These are phyloP conservation scores for Aspergillus pseudotamarii DNA, from an alignment of 2,329 filamentous ascomycete genomes.

Conservation along the genomic window DNA sequence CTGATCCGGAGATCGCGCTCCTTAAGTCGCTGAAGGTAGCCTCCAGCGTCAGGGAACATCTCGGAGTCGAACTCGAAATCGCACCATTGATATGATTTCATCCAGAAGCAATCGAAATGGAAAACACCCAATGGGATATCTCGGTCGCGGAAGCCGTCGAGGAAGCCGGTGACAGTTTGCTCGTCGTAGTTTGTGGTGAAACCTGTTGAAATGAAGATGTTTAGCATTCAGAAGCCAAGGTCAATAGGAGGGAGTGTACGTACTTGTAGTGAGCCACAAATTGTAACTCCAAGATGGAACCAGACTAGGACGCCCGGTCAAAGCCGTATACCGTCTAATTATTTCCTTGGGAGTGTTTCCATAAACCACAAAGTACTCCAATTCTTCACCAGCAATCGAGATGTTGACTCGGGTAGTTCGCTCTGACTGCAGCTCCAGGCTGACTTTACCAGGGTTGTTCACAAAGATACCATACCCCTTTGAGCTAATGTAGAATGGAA, in stretches of 20 bases:
- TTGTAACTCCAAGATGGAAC: slow-evolving; percentile 76
- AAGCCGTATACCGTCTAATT: slow-evolving; percentile 64
- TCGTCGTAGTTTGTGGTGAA: slow-evolving; percentile 76
- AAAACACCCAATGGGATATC: slow-evolving; percentile 71
- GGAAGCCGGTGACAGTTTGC: slow-evolving; percentile 65
- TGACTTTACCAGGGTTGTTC: slow-evolving; percentile 69
- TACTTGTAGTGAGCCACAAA: slow-evolving; percentile 70
- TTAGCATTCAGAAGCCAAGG: not conserved
- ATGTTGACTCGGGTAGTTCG: slow-evolving; percentile 71
- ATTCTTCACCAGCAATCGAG: slow-evolving; percentile 66
- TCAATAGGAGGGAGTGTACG: not conserved
- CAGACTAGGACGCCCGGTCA: slow-evolving; percentile 67
- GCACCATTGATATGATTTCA: slow-evolving; percentile 74
- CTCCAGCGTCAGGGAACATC: slow-evolving; percentile 69
- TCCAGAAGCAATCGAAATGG: slow-evolving; percentile 79
- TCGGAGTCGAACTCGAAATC: slow-evolving; percentile 72
- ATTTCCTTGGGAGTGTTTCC: slow-evolving; percentile 73
- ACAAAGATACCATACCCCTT: slow-evolving; percentile 78
- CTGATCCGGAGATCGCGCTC: slow-evolving; percentile 67
- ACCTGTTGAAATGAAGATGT: slow-evolving; percentile 37
- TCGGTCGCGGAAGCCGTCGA: slow-evolving; percentile 68
- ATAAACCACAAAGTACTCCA: slow-evolving; percentile 76
- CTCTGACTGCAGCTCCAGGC: slow-evolving; percentile 74
- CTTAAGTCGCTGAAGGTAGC: slow-evolving; percentile 67
- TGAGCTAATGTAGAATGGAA: slow-evolving; percentile 51